Conservation (phyloP, 116 monocot species). For the Dioscorea cayenensis region DNA sequence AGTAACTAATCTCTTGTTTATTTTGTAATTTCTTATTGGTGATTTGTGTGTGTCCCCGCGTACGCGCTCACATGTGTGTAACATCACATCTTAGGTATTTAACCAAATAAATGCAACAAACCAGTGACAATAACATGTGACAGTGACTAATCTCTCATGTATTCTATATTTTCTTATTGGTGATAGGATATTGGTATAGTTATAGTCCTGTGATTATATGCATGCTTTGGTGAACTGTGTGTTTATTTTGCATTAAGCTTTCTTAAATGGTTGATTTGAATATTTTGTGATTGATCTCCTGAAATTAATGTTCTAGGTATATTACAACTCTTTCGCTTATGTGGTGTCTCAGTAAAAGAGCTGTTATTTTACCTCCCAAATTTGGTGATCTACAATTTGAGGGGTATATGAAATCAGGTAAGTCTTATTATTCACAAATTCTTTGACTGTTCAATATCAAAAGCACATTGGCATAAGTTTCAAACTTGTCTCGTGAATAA, state of each 20-base stretch:
- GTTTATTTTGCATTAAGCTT: background rate
- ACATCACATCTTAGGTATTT: too few species aligned
- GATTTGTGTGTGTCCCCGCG: too few species aligned
- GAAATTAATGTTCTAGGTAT: conserved; percentile 41
- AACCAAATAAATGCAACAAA: too few species aligned
- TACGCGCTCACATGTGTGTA: too few species aligned
- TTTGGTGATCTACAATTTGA: conserved; percentile 64
- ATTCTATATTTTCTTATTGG: too few species aligned
- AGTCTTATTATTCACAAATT: background rate
- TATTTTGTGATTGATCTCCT: background rate
- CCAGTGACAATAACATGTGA: too few species aligned
- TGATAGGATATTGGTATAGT: too few species aligned
- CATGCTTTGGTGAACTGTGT: too few species aligned
- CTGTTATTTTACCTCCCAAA: conserved; percentile 73
- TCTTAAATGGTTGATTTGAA: background rate
- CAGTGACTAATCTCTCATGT: too few species aligned
- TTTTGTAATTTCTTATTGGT: too few species aligned
- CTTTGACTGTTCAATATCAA: background rate
- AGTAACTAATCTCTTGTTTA: too few species aligned
- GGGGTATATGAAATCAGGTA: conserved; percentile 91
- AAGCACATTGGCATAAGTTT: background rate
- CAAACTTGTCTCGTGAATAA: background rate
- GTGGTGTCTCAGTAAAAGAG: conserved; percentile 75
- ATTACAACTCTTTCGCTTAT: conserved; percentile 62
- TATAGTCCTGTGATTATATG: too few species aligned